These are phyloP conservation scores for Xylariaceae sp. DNA, from an alignment of 2,329 filamentous ascomycete genomes.

Conservation along the genomic window DNA sequence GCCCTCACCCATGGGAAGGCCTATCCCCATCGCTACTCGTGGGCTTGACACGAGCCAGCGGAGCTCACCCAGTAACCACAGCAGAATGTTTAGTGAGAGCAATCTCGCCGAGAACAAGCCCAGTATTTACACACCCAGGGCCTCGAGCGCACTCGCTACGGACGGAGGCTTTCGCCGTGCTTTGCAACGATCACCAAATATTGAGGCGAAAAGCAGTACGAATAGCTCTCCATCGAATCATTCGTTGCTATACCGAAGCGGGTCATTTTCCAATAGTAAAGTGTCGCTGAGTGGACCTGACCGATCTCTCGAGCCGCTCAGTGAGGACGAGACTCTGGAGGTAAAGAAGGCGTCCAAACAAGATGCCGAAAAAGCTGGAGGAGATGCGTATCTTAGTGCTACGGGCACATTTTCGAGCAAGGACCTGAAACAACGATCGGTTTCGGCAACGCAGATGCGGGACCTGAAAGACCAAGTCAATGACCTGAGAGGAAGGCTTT, in stretches of 20 bases:
- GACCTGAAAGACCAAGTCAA: conserved; percentile 79
- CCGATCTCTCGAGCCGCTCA: conserved; percentile 46
- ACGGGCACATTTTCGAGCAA: conserved; percentile 40
- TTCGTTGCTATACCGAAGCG: conserved; percentile 20
- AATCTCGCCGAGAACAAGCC: conserved; percentile 42
- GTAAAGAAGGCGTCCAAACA: conserved; percentile 22
- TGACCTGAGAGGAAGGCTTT: conserved; percentile 79
- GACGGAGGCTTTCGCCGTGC: conserved; percentile 54
- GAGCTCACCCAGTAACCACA: conserved; percentile 43
- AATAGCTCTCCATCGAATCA: conserved; percentile 25
- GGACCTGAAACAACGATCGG: conserved; percentile 53
- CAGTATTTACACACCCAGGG: conserved; percentile 47
- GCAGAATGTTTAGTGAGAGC: conserved; percentile 58
- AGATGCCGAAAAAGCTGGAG: conserved; percentile 31
- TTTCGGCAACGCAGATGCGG: conserved; percentile 68
- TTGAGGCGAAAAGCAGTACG: conserved; percentile 35
- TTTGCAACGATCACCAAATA: conserved; percentile 40
- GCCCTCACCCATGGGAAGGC: conserved; percentile 45
- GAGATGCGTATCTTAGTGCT: conserved; percentile 41
- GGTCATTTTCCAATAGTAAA: conserved; percentile 30
- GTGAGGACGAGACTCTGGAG: conserved; percentile 45
- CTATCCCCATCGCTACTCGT: conserved; percentile 36
- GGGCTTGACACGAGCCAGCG: conserved; percentile 27
- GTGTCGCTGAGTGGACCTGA: conserved; percentile 39
- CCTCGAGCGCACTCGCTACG: conserved; percentile 58